phyloP scores from a whole-genome alignment of 1,284 basidiomycete genomes.

The Limonomyces culmigenus region DNA sequence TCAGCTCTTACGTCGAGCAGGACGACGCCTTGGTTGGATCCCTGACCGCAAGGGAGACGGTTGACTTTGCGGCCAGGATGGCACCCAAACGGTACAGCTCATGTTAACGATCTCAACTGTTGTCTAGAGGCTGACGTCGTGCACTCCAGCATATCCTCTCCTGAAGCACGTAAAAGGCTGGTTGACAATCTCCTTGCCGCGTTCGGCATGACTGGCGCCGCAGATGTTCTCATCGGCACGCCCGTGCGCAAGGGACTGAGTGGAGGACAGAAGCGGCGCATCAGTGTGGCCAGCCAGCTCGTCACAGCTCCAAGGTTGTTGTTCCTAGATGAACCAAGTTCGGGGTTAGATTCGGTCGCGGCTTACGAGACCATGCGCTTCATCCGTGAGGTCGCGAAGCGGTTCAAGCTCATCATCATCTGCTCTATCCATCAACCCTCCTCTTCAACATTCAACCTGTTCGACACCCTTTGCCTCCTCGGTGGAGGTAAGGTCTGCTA shows the following conservation, averaged over 20 bases:
- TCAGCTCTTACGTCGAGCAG: slow-evolving; percentile 45
- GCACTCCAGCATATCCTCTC: slow-evolving; percentile 20
- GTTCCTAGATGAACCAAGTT: slow-evolving; percentile 43
- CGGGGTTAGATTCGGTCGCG: slow-evolving; percentile 18
- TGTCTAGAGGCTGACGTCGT: slow-evolving; percentile 35
- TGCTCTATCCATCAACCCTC: slow-evolving; percentile 51
- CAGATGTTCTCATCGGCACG: slow-evolving; percentile 37
- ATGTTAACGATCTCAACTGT: too few relatives aligned
- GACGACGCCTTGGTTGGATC: slow-evolving; percentile 43
- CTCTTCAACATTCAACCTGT: slow-evolving; percentile 38
- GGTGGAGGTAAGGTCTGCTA: slow-evolving; percentile 31
- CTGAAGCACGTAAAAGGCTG: slow-evolving; percentile 32
- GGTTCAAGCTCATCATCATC: slow-evolving; percentile 33
- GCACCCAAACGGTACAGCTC: too few relatives aligned
- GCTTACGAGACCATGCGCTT: too few relatives aligned
- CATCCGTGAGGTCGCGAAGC: slow-evolving; percentile 21
- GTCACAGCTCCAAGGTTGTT: slow-evolving; percentile 44
- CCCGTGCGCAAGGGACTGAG: slow-evolving; percentile 43
- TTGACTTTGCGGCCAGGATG: slow-evolving; percentile 41
- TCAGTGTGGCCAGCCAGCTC: slow-evolving; percentile 48
- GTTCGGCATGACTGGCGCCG: slow-evolving; percentile 38
- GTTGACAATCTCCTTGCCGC: slow-evolving; percentile 34
- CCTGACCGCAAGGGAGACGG: slow-evolving; percentile 44
- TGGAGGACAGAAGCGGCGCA: slow-evolving; percentile 47
- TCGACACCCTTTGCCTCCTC: slow-evolving; percentile 39